phyloP scores from a whole-genome alignment of 225 moss, liverwort and hornwort genomes.

The Polytrichum commune region DNA sequence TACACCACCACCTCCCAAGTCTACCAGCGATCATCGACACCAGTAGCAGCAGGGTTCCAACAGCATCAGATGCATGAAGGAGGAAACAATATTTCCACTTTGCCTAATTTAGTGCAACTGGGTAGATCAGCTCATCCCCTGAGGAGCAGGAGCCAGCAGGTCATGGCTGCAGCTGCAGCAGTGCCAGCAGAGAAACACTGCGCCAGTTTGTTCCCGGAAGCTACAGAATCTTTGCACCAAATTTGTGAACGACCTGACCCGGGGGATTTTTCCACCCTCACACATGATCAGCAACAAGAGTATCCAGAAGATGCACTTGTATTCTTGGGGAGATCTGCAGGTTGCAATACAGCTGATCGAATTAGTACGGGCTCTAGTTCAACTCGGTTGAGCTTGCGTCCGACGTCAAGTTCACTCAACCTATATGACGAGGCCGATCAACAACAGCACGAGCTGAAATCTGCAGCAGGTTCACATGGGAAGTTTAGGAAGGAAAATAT shows the following conservation, averaged over 20 bases:
- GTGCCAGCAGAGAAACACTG: conserved; percentile 21
- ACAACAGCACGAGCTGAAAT: too few species aligned
- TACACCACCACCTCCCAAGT: too few species aligned
- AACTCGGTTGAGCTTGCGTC: conserved; percentile 35
- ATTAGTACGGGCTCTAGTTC: conserved; percentile 31
- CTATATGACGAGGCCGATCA: too few species aligned
- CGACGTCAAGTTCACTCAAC: conserved; percentile 2
- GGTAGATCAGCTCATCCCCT: too few species aligned
- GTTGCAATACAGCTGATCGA: conserved; percentile 4
- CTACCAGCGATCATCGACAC: too few species aligned
- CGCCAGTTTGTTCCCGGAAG: conserved; percentile 32
- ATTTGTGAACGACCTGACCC: background rate
- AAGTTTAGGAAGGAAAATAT: conserved; percentile 16
- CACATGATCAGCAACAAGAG: conserved; percentile 37
- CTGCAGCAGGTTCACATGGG: conserved; percentile 10
- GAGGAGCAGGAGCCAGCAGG: too few species aligned
- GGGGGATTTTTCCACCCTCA: conserved; percentile 38
- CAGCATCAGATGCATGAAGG: background rate
- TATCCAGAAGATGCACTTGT: conserved; percentile 11
- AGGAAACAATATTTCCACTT: background rate
- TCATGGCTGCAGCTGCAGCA: too few species aligned
- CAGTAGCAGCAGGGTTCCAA: background rate
- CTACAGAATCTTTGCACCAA: conserved; percentile 21
- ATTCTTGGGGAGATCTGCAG: conserved; percentile 9
- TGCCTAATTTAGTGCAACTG: background rate